These are phyloP conservation scores for Botryobasidium botryosum DNA, from an alignment of 768 basidiomycete genomes.

Conservation along the genomic window DNA sequence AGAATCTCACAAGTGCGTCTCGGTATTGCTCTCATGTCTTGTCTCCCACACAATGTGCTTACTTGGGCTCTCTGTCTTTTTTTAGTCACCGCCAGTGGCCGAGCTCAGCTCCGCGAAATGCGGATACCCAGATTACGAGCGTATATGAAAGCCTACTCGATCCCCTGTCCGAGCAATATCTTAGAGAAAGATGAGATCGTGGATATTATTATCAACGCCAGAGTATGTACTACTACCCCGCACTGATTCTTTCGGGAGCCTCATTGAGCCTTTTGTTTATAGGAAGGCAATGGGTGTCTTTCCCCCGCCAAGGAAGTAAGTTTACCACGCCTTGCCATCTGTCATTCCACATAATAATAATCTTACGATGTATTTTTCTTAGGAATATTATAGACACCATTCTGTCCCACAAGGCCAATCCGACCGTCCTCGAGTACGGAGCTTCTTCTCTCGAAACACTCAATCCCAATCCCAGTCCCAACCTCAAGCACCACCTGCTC, in stretches of 20 bases:
- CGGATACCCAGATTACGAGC: slow-evolving; percentile 6
- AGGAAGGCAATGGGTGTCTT: slow-evolving; percentile 7
- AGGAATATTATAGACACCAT: slow-evolving; percentile 44
- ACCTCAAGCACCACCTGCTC: slow-evolving; percentile 14
- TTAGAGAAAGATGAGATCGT: slow-evolving; percentile 12
- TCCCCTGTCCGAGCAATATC: slow-evolving; percentile 6
- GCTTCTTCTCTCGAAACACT: slow-evolving; percentile 30
- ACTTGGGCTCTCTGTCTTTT: not conserved
- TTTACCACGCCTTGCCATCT: not conserved
- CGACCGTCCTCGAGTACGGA: slow-evolving; percentile 17
- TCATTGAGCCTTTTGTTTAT: not conserved
- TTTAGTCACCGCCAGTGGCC: slow-evolving; percentile 10
- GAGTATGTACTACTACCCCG: slow-evolving; percentile 3
- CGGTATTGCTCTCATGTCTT: not conserved
- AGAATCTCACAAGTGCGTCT: slow-evolving; percentile 8
- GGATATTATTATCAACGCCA: slow-evolving; percentile 8
- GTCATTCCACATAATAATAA: not conserved
- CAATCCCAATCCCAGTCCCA: slow-evolving; percentile 17
- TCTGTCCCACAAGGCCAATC: slow-evolving; percentile 35
- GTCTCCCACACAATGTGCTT: not conserved
- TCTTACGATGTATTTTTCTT: not conserved
- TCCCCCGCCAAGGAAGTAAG: not conserved
- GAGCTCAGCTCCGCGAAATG: slow-evolving; percentile 6
- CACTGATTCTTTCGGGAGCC: not conserved
- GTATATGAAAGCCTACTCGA: slow-evolving; percentile 10